Conservation (phyloP, 75 land plant species). For the Pinus taeda region DNA sequence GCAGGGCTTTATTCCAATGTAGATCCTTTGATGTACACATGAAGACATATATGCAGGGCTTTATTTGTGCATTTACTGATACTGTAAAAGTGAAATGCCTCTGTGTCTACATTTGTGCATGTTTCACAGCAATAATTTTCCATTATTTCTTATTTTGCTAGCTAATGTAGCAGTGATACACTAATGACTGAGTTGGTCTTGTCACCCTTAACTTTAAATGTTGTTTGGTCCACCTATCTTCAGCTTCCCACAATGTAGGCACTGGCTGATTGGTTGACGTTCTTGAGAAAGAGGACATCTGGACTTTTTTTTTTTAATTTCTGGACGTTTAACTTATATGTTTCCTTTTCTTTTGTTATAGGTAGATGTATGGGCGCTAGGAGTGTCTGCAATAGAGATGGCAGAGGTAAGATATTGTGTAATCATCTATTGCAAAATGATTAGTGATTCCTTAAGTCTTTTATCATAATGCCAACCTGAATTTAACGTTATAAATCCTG, state of each 20-base stretch:
- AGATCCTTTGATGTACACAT: too few species aligned
- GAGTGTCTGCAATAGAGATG: conserved; percentile 99
- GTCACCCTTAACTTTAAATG: neutral
- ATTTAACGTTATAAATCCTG: neutral
- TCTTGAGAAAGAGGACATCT: neutral
- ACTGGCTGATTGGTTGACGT: neutral
- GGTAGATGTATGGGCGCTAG: conserved; percentile 99
- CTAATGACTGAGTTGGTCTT: neutral
- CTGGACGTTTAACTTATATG: neutral
- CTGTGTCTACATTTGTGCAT: neutral
- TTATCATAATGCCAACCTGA: neutral
- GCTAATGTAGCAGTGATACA: neutral
- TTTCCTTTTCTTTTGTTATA: conserved; percentile 21
- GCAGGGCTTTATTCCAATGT: too few species aligned
- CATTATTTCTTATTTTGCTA: neutral
- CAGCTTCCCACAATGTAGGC: too few species aligned
- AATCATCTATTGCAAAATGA: conserved; percentile 3
- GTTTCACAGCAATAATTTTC: neutral
- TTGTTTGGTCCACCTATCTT: neutral
- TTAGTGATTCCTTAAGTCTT: neutral
- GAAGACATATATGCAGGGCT: too few species aligned
- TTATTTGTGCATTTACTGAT: neutral
- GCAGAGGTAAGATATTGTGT: conserved; percentile 68
- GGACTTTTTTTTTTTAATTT: neutral
- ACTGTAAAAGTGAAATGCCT: neutral